These are phyloP conservation scores for Mycosarcoma maydis DNA, from an alignment of 1,284 basidiomycete species.

Conservation along the genomic window DNA sequence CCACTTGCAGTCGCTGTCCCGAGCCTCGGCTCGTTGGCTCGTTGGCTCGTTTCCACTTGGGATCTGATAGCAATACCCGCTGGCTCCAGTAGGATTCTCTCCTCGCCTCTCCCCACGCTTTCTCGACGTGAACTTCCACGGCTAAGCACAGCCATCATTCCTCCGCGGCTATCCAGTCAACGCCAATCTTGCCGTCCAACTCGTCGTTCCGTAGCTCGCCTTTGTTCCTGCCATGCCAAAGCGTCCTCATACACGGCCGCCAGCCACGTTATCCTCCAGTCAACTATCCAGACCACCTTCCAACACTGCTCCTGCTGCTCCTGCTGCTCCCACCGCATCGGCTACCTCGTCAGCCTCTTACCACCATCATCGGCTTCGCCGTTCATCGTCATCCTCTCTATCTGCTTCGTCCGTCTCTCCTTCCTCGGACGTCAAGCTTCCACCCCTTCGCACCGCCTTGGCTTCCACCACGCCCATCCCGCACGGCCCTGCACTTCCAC, in stretches of 20 bases:
- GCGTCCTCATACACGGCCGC: constrained; percentile 13
- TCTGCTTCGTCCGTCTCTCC: constrained; percentile 7
- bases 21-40: neutral
- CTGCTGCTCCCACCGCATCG: neutral
- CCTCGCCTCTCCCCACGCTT: neutral
- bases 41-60: neutral
- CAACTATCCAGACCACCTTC: constrained; percentile 2
- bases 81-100: too few relatives aligned
- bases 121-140: too few relatives aligned
- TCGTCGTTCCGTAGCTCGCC: neutral
- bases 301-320: neutral
- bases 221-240: constrained; percentile 17
- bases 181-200: neutral
- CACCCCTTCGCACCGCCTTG: constrained; percentile 30
- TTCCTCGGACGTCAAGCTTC: constrained; percentile 26
- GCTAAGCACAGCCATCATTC: neutral
- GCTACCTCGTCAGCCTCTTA: too few relatives aligned
- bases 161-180: neutral
- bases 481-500: constrained; percentile 20
- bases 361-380: neutral
- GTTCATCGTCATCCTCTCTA: constrained; percentile 6
- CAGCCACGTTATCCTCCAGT: constrained; percentile 4
- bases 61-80: too few relatives aligned
- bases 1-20: too few relatives aligned
- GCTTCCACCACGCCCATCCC: constrained; percentile 7